These are phyloP conservation scores for Arthrobotrys conoides DNA, from an alignment of 2,329 filamentous ascomycete genomes.

Conservation along the genomic window DNA sequence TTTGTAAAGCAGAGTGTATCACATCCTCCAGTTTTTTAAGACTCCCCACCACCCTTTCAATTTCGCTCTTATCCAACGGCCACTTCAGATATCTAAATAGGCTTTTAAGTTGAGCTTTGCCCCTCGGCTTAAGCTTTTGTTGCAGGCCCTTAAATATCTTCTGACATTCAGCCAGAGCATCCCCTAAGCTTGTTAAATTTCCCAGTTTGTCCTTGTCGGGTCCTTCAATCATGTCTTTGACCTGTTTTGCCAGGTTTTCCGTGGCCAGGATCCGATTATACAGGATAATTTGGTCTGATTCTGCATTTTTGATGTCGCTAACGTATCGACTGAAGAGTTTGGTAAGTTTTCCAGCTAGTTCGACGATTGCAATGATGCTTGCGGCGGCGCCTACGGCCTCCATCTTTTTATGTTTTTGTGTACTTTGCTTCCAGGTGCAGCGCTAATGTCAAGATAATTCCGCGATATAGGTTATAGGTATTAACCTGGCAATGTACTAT, in stretches of 20 bases:
- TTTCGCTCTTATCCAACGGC: conserved; percentile 27
- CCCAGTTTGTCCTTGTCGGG: neutral
- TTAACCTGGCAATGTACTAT: no score
- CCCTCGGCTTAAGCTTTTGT: neutral
- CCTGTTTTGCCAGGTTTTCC: neutral
- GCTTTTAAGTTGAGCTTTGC: neutral
- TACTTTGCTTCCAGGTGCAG: no score
- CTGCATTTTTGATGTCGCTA: conserved; percentile 25
- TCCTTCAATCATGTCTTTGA: neutral
- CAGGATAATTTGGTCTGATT: neutral
- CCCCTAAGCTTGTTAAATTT: neutral
- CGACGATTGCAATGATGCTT: conserved; percentile 31
- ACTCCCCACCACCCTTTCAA: neutral
- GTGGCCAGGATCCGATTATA: neutral
- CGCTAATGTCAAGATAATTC: no score
- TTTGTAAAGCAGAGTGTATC: neutral
- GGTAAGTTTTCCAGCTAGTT: conserved; percentile 12
- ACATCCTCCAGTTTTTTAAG: neutral
- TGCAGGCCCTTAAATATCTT: neutral
- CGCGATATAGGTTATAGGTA: no score
- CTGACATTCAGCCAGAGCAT: neutral
- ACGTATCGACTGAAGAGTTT: conserved; percentile 15
- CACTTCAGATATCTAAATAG: neutral
- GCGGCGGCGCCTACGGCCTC: conserved; percentile 31
- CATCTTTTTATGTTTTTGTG: neutral